phyloP scores from a whole-genome alignment of 2,329 filamentous ascomycete genomes.

The Aspergillus pseudonomiae region DNA sequence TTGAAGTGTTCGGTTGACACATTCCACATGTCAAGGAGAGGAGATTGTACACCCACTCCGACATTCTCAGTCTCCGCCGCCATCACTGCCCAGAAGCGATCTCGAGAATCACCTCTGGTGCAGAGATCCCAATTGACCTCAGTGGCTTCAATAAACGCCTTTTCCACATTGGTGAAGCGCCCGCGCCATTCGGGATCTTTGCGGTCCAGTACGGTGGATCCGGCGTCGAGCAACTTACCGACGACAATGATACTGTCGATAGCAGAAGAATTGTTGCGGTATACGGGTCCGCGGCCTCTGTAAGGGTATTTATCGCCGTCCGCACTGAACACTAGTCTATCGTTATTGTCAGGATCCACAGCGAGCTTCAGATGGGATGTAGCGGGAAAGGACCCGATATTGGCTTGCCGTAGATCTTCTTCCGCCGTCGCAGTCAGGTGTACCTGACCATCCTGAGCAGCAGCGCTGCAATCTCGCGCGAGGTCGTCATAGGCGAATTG shows the following conservation, averaged over 20 bases:
- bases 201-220: constrained; percentile 38
- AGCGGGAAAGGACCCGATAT: constrained; percentile 21
- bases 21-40: constrained; percentile 28
- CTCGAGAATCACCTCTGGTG: constrained; percentile 19
- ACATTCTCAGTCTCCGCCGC: constrained; percentile 6
- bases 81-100: constrained; percentile 22
- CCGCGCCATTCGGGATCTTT: constrained; percentile 16
- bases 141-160: constrained; percentile 31
- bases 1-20: constrained; percentile 27
- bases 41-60: constrained; percentile 13
- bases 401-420: constrained; percentile 22
- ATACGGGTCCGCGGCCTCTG: constrained; percentile 37
- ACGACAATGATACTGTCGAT: constrained; percentile 39
- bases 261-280: constrained; percentile 24
- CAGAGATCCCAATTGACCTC: constrained; percentile 35
- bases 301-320: constrained; percentile 26
- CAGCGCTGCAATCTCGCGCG: constrained; percentile 32
- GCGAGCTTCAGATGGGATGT: constrained; percentile 23
- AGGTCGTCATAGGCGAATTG: constrained; percentile 31
- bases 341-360: neutral
- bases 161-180: constrained; percentile 22
- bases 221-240: constrained; percentile 40
- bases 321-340: constrained; percentile 22
- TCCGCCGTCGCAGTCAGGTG: constrained; percentile 16
- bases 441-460: constrained; percentile 14